A percentile compares a stretch with the other conserved stretches of the same genome.
phyloP scores from a whole-genome alignment of 805 yeast genomes.

The Barnettozyma sucrosica region DNA sequence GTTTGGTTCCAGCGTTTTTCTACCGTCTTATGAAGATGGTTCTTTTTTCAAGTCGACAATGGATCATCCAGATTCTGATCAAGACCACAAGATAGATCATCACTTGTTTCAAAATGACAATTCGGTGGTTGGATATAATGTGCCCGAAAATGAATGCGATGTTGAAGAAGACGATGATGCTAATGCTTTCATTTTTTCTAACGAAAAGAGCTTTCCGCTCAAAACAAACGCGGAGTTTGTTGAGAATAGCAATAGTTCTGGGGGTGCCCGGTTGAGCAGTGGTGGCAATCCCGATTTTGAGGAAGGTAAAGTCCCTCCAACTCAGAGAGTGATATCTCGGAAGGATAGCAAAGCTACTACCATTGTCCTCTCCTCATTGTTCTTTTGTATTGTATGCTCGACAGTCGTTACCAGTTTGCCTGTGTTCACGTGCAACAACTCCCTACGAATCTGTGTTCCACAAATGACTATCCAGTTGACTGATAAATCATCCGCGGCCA shows the following conservation, averaged over 20 bases:
- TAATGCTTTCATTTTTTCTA: no score
- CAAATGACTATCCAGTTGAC: slow-evolving; percentile 37
- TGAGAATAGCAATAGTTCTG: slow-evolving; percentile 4
- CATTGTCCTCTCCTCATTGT: not conserved
- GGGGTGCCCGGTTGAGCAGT: not conserved
- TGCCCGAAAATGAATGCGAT: not conserved
- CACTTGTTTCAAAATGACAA: not conserved
- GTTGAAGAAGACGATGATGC: not conserved
- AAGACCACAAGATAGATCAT: not conserved
- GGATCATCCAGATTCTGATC: not conserved
- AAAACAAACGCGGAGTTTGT: not conserved
- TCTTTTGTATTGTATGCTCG: not conserved
- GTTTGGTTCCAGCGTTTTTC: slow-evolving; percentile 1
- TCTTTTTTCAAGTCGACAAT: slow-evolving; percentile 9
- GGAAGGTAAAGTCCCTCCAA: not conserved
- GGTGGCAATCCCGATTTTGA: not conserved
- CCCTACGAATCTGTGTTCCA: slow-evolving; percentile 33
- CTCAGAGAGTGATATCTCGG: not conserved
- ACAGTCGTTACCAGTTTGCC: slow-evolving; percentile 13
- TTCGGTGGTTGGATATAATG: not conserved
- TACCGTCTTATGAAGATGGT: slow-evolving; percentile 5
- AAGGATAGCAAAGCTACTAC: not conserved
- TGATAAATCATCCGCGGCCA: slow-evolving; percentile 33
- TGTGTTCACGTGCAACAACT: slow-evolving; percentile 29
- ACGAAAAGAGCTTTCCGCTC: not conserved